Evolutionary conservation across 305 asterid species (phyloP).

Genomic region (Solanum hybrid): DNA sequence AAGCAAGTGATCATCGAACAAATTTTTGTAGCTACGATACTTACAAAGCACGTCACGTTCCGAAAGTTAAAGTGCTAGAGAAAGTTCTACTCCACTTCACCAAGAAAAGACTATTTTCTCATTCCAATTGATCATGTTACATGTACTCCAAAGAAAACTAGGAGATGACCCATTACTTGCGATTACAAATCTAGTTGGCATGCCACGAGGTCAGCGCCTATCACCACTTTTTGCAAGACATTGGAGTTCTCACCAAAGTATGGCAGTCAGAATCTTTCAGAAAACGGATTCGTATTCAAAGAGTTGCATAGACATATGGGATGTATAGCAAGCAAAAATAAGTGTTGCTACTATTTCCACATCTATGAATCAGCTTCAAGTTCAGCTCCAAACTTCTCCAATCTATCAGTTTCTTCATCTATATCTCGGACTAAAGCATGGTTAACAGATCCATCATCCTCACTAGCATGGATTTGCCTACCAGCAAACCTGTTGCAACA

Average conservation of each 20-base stretch:
- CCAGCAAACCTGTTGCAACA: conserved; percentile 61
- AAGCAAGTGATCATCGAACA: not conserved
- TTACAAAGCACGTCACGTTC: not conserved
- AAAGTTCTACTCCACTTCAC: not conserved
- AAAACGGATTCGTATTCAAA: not conserved
- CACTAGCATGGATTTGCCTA: conserved; percentile 59
- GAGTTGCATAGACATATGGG: not conserved
- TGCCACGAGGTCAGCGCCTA: not conserved
- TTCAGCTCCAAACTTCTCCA: conserved; percentile 84
- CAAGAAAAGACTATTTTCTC: not conserved
- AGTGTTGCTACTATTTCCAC: not conserved
- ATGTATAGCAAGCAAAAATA: not conserved
- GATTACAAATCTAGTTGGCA: not conserved
- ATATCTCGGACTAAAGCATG: conserved; percentile 70
- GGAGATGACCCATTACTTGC: not conserved
- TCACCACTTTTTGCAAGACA: not conserved
- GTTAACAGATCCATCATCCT: conserved; percentile 79
- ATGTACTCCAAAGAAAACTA: not conserved
- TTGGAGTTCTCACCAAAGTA: not conserved
- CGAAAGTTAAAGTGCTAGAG: not conserved
- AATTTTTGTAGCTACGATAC: not conserved
- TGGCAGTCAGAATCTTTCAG: not conserved
- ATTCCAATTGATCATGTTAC: not conserved
- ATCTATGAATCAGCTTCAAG: conserved; percentile 48
- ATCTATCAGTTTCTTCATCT: conserved; percentile 75